Evolutionary conservation across 352 stramenopile species (phyloP), one percentile per base, ranked within the genome.

Genomic region (Phytopythium oedochilum): DNA sequence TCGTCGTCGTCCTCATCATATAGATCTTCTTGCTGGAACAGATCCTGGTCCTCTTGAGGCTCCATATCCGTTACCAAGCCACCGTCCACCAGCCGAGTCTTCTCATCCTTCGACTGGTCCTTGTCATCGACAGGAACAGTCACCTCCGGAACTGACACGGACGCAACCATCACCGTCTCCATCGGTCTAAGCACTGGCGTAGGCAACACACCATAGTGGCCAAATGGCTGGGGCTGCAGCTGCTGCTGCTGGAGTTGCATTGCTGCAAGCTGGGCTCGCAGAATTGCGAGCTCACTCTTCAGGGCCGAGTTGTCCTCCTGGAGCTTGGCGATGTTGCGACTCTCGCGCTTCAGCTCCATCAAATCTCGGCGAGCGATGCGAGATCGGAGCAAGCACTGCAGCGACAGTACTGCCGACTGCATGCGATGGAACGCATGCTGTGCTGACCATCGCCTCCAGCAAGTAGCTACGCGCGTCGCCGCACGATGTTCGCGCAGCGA

Each of bases 281-380:
- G 62, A 57, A 67, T 59, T 47, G 73, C 68, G 25, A 92, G 47
- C 53, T 88, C 77, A 43, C 70, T 68, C 63, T 89, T 88, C 2
- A 92, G 61, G 25, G 86, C 73, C 22, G 78, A 64, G 49, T 94
- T 94, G 55, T 91, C 81, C 29, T 88, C 60, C 42, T 86, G 78
- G 32, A 94, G 70, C 59, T 88, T 89, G 17, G 61, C 45, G 34
- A 94, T 68, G 43, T 94, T 89, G 44, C 73, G 77, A 53, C 80
- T 89, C 58, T 94, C 81, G 42, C 75, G 55, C 3, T 80, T 79
- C 47, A 88, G 48, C 31, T 53, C 64, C 20, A 71, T 54, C 12
- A 94, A 61, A 20, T 64, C 42, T 7, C 60, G 61, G 32, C 60
- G 75, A 11, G 81, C 83, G 15, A 68, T 28, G 14, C 69, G 71